Conservation (phyloP, 768 basidiomycete genomes). For the Xanthoconium purpureum region DNA sequence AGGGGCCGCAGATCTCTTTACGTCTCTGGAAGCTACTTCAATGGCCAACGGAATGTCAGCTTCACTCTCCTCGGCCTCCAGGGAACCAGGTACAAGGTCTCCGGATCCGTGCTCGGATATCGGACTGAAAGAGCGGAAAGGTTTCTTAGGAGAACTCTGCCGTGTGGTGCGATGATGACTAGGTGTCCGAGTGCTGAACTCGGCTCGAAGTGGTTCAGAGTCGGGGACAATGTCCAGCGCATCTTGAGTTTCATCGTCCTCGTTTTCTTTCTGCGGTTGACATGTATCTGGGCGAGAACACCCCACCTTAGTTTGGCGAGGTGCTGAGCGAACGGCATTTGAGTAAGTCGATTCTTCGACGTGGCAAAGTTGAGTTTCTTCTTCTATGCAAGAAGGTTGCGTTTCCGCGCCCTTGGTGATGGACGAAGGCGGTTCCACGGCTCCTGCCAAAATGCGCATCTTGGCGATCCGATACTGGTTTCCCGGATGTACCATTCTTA, state of each 20-base stretch:
- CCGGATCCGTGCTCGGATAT: constrained; percentile 19
- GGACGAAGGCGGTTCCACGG: constrained; percentile 17
- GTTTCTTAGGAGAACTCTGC: constrained; percentile 14
- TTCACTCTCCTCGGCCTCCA: constrained; percentile 32
- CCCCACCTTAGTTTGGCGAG: background rate
- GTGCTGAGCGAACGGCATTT: background rate
- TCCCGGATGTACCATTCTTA: constrained; percentile 33
- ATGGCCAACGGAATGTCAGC: constrained; percentile 44
- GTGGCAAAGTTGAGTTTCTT: constrained; percentile 18
- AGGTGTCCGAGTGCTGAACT: constrained; percentile 13
- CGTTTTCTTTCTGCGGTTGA: background rate
- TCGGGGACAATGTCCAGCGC: constrained; percentile 57
- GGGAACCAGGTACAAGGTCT: constrained; percentile 29
- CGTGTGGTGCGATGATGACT: background rate
- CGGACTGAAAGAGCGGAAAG: constrained; percentile 23
- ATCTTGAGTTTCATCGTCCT: constrained; percentile 30
- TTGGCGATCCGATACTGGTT: constrained; percentile 31
- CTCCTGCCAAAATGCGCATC: constrained; percentile 23
- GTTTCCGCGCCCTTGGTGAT: constrained; percentile 8
- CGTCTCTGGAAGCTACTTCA: constrained; percentile 22
- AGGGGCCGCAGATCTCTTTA: constrained; percentile 2
- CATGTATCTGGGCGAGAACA: background rate
- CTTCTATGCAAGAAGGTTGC: constrained; percentile 19
- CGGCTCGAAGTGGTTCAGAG: constrained; percentile 51
- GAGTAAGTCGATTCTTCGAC: background rate